Evolutionary conservation across 306 rosid species (phyloP), one percentile per base, ranked within the genome.

Genomic region (Abrus pulchellus): DNA sequence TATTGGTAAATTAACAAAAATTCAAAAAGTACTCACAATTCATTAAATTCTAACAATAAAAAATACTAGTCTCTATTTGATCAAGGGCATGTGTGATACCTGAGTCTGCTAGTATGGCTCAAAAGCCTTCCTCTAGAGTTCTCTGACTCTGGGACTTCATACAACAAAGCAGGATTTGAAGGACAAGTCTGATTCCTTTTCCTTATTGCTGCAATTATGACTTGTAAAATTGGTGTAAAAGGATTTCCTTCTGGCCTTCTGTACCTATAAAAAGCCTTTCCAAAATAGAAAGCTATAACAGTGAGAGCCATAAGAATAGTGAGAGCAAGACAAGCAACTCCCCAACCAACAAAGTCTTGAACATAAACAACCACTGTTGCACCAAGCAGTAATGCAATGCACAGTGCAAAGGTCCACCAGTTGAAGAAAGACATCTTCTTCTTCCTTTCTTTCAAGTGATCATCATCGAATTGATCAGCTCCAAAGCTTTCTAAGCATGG

Each of bases 401-500:
- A 81, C n/a, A 88, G 38, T 3, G 74, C 68, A 60, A 86, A 86
- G 52, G 70, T 70, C 91, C 91, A 88, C 91, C 87, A 85, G 78
- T 88, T 88, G 72, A 88, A 88, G 83, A 48, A 88, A 73, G 89
- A 88, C 87, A 83, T 77, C 78, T 85, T 88, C 50, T 83, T 78
- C 85, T 78, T 83, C 82, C 91, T 88, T 40, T 88, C 91, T 81
- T 71, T 71, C 1, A 0, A 0, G 75, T 88, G 60, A 75, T 86
- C 81, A 13, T 88, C 91, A 14, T 88, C 89, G 45, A 88, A 86
- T 71, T 86, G 91, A 66, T 88, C 91, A 13, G 91, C 91, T 72
- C 91, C 91, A 48, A 88, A 86, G 83, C 89, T 88, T 77, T 88
- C 74, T 75, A 88, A 81, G 79, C 88, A 81, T 10, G 91, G 91